Percentiles rank a stretch among this genome's conserved stretches.
These are phyloP conservation scores for Pyrenophora teres DNA, from an alignment of 2,329 filamentous ascomycete species.

Conservation along the genomic window DNA sequence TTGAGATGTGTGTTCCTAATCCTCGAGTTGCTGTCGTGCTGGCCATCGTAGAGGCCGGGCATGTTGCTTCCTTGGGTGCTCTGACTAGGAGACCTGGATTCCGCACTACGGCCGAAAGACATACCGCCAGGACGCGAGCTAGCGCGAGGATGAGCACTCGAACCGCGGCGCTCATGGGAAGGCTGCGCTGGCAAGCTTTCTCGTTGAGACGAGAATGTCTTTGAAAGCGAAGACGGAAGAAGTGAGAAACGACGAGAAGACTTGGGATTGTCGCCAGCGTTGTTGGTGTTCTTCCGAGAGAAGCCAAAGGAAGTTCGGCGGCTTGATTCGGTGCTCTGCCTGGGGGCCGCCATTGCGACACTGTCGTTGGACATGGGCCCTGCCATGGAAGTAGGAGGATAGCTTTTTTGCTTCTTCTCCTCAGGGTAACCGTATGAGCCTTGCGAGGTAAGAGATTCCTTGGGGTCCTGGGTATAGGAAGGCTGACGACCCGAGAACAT, in stretches of 20 bases:
- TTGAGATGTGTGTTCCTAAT: slow-evolving; percentile 24
- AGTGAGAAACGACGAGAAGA: slow-evolving; percentile 56
- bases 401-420: slow-evolving; percentile 68
- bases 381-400: slow-evolving; percentile 91
- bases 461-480: slow-evolving; percentile 37
- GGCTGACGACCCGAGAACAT: slow-evolving; percentile 67
- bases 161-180: slow-evolving; percentile 43
- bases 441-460: slow-evolving; percentile 45
- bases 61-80: slow-evolving; percentile 52
- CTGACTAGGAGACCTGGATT: slow-evolving; percentile 52
- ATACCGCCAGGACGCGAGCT: slow-evolving; percentile 46
- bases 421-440: slow-evolving; percentile 50
- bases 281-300: slow-evolving; percentile 52
- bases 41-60: slow-evolving; percentile 51
- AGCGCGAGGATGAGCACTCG: slow-evolving; percentile 36
- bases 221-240: slow-evolving; percentile 55
- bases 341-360: slow-evolving; percentile 30
- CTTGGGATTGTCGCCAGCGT: slow-evolving; percentile 42
- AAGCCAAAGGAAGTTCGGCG: slow-evolving; percentile 58
- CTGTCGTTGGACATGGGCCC: slow-evolving; percentile 68
- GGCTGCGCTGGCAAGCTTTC: slow-evolving; percentile 39
- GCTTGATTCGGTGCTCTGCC: slow-evolving; percentile 55
- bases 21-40: slow-evolving; percentile 39
- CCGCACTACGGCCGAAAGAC: slow-evolving; percentile 50
- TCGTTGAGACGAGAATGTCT: slow-evolving; percentile 50